phyloP scores from a whole-genome alignment of 768 basidiomycete genomes.

The Tulasnella sp. region DNA sequence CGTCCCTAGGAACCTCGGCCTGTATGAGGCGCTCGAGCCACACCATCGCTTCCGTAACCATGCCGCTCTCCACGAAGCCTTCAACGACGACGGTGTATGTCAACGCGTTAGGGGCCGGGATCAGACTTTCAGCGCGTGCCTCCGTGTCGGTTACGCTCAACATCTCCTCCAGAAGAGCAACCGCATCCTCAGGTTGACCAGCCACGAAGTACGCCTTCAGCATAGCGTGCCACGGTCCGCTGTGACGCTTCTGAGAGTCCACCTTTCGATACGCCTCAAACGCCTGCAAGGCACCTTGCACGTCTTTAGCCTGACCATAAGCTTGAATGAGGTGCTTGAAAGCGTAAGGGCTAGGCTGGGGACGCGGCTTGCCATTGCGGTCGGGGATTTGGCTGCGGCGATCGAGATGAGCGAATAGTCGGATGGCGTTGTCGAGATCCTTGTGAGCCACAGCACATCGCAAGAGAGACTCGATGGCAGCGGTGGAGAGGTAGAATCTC shows the following conservation, averaged over 20 bases:
- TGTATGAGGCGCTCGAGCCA: slow-evolving; percentile 51
- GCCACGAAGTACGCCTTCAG: slow-evolving; percentile 60
- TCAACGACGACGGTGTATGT: slow-evolving; percentile 55
- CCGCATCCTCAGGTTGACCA: slow-evolving; percentile 49
- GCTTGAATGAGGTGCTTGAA: slow-evolving; percentile 50
- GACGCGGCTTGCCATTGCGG: slow-evolving; percentile 4
- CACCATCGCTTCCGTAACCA: slow-evolving; percentile 48
- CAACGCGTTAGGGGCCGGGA: slow-evolving; percentile 44
- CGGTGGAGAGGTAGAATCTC: slow-evolving; percentile 23
- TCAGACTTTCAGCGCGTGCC: background rate
- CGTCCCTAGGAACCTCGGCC: background rate
- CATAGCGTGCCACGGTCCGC: slow-evolving; percentile 54
- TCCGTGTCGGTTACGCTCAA: slow-evolving; percentile 35
- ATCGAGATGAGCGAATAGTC: slow-evolving; percentile 56
- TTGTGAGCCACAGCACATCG: slow-evolving; percentile 48
- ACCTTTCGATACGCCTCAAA: slow-evolving; percentile 49
- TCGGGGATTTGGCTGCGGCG: slow-evolving; percentile 10
- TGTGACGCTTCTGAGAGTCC: slow-evolving; percentile 8
- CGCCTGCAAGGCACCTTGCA: slow-evolving; percentile 43
- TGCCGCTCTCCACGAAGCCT: slow-evolving; percentile 54
- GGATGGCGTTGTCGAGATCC: slow-evolving; percentile 49
- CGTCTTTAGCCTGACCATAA: slow-evolving; percentile 43
- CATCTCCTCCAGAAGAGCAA: slow-evolving; percentile 63
- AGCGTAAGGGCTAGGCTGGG: slow-evolving; percentile 22
- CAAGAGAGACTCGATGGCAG: slow-evolving; percentile 46